Base-by-base conservation (phyloP, 2,329 filamentous ascomycete species). In the Colletotrichum destructivum region DNA sequence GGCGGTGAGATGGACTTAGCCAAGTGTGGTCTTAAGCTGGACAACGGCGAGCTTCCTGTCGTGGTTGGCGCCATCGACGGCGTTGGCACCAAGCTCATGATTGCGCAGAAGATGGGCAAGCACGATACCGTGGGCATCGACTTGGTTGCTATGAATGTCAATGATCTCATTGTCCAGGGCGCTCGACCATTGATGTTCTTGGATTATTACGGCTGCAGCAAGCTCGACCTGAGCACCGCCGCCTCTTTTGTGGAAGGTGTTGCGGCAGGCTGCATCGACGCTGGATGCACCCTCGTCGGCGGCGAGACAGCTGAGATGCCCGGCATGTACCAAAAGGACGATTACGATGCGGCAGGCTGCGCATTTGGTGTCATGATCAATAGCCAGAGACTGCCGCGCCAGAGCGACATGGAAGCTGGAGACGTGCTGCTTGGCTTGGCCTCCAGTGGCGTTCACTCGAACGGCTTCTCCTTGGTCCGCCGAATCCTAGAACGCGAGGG, bases 231-330 rank as follows among this genome's bases (percentile, higher is more conserved):
- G 11, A 86, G 91, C 47, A 91, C 90, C 5, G 94, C 95, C 0
- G 91, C 93, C 13, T 88, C 90, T n/a, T 98, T 99, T 79, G 93
- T 99, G 51, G 90, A 94, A 78, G 95, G 96, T 74, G 95, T 99
- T 3, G 95, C 95, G 2, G 88, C 92, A 40, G 96, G 96, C 59
- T 99, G 96, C 83, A 90, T 90, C 72, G 90, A 95, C 78, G 91
- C 96, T 0, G 92, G 92, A 55, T 98, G 96, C 79, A 95, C 95
- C 18, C 88, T 99, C 3, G 93, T 98, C n/a, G 96, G 96, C 49
- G 96, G 96, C 55, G 96, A 99, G 84, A 99, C 96, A 0, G 96
- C 96, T 8, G 96, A 99, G 84, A 98, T 99, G 96, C 96, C 96
- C 0, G 95, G 95, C 66, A 94, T 98, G 86, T 98, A 98, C 84